Evolutionary conservation across 208 protist genomes (phyloP), one percentile per base, ranked within the genome.

Genomic region (Trypanosoma platydactyli): DNA sequence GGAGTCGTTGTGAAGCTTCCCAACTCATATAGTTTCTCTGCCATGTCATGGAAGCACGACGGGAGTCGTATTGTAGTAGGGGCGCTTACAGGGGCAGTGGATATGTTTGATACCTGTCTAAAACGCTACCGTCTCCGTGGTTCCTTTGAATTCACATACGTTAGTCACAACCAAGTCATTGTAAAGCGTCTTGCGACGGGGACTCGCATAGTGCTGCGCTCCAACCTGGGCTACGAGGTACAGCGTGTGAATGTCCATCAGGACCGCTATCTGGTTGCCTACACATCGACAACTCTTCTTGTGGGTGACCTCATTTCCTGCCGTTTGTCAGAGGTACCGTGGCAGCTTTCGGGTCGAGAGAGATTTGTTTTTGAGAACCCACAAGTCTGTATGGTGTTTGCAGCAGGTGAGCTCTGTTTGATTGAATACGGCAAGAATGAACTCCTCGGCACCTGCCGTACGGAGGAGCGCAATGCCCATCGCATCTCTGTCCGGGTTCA

Each of bases 91-190:
- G 98, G 98, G 24, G 89, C 88, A 20, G 89, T 99, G 15, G 97
- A 99, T 57, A 72, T 98, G 73, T 99, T 97, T 79, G 97, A 99
- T 73, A 88, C 97, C 16, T 99, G 97, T 77, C 71, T 99, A 44
- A 88, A 89, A 52, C 88, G 97, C 51, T 97, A 98, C 68, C 84
- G 91, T 27, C 86, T 98, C 71, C 92, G 96, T 55, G 87, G 92
- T 55, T 91, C 97, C 48, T 99, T 98, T 78, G 97, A 99, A 82
- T 97, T 99, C 76, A 98, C 97, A 51, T 99, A 98, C 84, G 94
- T 99, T 18, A 95, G 89, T 69, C 83, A 96, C 66, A 95, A 89
- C 54, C 96, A 98, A 70, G 95, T 99, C 13, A 98, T 98, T 68
- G 97, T 99, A 55, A 98, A 98, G 83, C 83, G 92, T 20, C 77